These are phyloP conservation scores for Colletotrichum cuscutae DNA, from an alignment of 2,329 filamentous ascomycete species.

Conservation along the genomic window DNA sequence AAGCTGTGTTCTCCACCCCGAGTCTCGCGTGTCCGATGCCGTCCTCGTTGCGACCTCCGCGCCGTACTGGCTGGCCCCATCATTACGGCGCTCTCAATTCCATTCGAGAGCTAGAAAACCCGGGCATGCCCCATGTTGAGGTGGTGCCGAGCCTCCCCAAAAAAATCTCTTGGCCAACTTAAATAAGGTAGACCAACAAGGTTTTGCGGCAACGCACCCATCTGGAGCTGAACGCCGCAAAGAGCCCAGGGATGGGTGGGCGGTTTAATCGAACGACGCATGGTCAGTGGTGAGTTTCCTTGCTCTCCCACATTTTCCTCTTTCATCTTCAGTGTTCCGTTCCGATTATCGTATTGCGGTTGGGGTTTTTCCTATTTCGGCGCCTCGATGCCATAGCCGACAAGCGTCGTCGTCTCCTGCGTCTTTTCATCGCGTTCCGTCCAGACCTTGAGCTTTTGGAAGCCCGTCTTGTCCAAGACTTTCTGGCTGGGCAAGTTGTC, in stretches of 20 bases:
- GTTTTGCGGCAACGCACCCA: neutral
- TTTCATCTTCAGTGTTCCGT: neutral
- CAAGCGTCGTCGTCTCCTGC: neutral
- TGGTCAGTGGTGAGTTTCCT: neutral
- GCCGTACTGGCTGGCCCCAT: neutral
- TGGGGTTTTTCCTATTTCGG: neutral
- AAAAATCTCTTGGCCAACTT: neutral
- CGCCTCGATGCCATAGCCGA: conserved; percentile 16
- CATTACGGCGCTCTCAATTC: neutral
- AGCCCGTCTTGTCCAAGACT: conserved; percentile 67
- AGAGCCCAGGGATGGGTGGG: neutral
- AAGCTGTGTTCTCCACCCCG: neutral
- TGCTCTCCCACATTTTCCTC: neutral
- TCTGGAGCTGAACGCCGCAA: neutral
- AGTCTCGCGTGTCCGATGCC: neutral
- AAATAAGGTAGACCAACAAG: neutral
- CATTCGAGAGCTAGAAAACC: neutral
- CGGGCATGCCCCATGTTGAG: neutral
- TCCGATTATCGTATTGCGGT: neutral
- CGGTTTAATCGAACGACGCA: neutral
- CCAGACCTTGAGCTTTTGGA: conserved; percentile 57
- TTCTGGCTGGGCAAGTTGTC: conserved; percentile 64
- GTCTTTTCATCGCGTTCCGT: conserved; percentile 39
- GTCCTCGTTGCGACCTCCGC: neutral
- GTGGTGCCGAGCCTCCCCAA: neutral